phyloP scores from a whole-genome alignment of 1,284 basidiomycete genomes.

The Ustilago tritici region DNA sequence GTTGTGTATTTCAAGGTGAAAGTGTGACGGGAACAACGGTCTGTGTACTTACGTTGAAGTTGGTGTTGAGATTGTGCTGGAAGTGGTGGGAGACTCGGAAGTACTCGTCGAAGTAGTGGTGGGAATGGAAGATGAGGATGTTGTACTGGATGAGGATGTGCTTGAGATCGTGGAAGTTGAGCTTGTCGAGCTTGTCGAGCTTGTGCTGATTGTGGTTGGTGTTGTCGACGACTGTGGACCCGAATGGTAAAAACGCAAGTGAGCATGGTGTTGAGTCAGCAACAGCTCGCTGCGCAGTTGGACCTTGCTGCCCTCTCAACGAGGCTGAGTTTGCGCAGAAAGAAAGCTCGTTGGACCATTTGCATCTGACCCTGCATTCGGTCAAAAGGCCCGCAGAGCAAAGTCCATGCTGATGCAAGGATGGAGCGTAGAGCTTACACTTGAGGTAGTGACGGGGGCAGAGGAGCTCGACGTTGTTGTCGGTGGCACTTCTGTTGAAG shows the following conservation, averaged over 20 bases:
- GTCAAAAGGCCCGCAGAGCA: conserved; percentile 28
- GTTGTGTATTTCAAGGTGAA: background rate
- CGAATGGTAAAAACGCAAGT: background rate
- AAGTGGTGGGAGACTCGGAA: conserved; percentile 12
- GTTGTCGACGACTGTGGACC: background rate
- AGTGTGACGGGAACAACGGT: background rate
- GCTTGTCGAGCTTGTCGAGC: conserved; percentile 22
- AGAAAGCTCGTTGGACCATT: conserved; percentile 1
- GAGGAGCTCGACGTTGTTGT: conserved; percentile 32
- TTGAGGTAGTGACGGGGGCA: conserved; percentile 21
- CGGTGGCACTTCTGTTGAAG: conserved; percentile 18
- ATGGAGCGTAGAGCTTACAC: conserved; percentile 36
- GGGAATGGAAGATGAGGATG: conserved; percentile 15
- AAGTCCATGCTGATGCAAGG: conserved; percentile 29
- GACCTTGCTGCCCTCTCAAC: background rate
- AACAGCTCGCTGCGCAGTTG: background rate
- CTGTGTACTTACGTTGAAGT: conserved; percentile 46
- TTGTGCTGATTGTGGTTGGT: conserved; percentile 17
- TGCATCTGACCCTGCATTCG: conserved; percentile 33
- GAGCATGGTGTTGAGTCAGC: conserved; percentile 4
- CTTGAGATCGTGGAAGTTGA: conserved; percentile 18
- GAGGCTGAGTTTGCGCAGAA: background rate
- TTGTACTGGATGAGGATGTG: conserved; percentile 11
- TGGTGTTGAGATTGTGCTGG: conserved; percentile 32
- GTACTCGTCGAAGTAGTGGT: conserved; percentile 20